These are phyloP conservation scores for Podospora pseudocomata DNA, from an alignment of 495 filamentous ascomycete genomes.

Conservation along the genomic window DNA sequence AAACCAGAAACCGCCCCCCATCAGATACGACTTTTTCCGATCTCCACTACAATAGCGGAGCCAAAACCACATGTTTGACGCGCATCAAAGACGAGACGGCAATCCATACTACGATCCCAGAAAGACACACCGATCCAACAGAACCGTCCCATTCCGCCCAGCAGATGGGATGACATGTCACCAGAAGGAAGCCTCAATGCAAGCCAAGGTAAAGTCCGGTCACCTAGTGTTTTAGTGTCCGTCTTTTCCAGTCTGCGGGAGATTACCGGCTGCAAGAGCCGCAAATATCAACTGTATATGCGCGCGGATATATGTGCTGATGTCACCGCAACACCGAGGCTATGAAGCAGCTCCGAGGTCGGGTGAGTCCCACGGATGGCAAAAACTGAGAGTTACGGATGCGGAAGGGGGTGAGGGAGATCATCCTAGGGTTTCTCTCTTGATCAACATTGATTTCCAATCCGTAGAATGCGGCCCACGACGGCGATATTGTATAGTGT, in stretches of 20 bases:
- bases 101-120: neutral
- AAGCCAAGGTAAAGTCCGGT: neutral
- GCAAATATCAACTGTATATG: neutral
- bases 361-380: neutral
- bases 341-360: neutral
- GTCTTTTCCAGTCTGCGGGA: neutral
- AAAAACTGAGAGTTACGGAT: neutral
- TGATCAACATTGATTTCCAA: neutral
- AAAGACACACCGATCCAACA: neutral
- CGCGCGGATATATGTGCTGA: neutral
- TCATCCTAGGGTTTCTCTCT: neutral
- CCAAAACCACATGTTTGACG: neutral
- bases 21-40: constrained; percentile 12
- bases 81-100: neutral
- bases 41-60: constrained; percentile 1
- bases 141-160: neutral
- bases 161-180: neutral
- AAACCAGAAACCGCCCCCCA: neutral
- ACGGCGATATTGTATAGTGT: neutral
- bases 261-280: neutral
- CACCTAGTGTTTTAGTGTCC: neutral
- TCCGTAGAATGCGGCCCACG: neutral
- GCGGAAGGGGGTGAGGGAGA: neutral
- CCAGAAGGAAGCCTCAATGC: neutral
- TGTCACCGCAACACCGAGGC: neutral